A percentile compares a stretch with the other conserved stretches of the same genome.
These are phyloP conservation scores for Fallopia convolvulus DNA, from an alignment of 148 eudicot genomes.

Conservation along the genomic window DNA sequence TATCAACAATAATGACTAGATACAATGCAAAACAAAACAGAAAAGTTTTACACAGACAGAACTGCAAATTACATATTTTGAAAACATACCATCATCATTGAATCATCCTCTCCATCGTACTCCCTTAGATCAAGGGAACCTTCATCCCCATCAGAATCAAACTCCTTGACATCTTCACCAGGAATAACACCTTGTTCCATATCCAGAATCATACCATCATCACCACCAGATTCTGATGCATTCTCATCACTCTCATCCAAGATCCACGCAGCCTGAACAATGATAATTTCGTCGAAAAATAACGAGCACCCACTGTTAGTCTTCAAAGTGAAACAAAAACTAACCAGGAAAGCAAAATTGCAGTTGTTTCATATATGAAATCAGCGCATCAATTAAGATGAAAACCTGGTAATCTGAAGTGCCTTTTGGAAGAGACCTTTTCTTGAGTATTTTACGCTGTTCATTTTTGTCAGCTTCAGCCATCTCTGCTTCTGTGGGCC, in stretches of 20 bases:
- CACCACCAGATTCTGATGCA: slow-evolving; percentile 41
- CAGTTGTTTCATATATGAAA: neutral
- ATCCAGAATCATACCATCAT: slow-evolving; percentile 74
- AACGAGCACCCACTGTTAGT: slow-evolving; percentile 1
- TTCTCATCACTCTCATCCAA: slow-evolving; percentile 71
- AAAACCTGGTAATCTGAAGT: slow-evolving; percentile 94
- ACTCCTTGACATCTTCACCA: slow-evolving; percentile 24
- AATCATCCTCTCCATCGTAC: slow-evolving; percentile 63
- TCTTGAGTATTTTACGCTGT: slow-evolving; percentile 51
- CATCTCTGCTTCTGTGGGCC: slow-evolving; percentile 99
- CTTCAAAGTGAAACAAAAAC: neutral
- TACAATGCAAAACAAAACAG: neutral
- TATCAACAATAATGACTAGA: neutral
- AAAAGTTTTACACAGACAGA: neutral
- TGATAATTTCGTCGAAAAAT: neutral
- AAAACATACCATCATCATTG: slow-evolving; percentile 73
- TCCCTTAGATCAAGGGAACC: slow-evolving; percentile 56
- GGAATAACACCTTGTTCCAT: slow-evolving; percentile 27
- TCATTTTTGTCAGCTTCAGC: slow-evolving; percentile 71
- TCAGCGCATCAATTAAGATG: neutral
- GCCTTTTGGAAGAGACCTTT: slow-evolving; percentile 56
- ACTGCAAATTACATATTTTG: neutral
- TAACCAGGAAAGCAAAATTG: neutral
- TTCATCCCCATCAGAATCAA: slow-evolving; percentile 68
- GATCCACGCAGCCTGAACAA: slow-evolving; percentile 92